Conservation (phyloP, 1,284 basidiomycete genomes). For the Phellopilus nigrolimitatus region DNA sequence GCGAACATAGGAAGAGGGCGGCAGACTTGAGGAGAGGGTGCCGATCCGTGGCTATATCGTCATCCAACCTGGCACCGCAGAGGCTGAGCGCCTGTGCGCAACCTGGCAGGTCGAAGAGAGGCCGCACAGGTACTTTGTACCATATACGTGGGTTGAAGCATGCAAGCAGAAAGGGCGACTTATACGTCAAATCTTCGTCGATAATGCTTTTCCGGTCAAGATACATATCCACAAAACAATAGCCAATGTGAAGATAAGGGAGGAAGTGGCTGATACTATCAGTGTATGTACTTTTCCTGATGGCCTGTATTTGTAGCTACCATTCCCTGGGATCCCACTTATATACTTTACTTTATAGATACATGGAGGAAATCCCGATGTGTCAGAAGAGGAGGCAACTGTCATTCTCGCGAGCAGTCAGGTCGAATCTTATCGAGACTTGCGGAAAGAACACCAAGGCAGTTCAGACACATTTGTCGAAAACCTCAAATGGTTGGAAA, state of each 20-base stretch:
- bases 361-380: slow-evolving; percentile 69
- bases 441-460: slow-evolving; percentile 64
- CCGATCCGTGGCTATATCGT: slow-evolving; percentile 70
- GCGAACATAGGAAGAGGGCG: slow-evolving; percentile 52
- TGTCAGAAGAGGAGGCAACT: slow-evolving; percentile 57
- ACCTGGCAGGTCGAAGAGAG: slow-evolving; percentile 64
- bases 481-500: slow-evolving; percentile 75
- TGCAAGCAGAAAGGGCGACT: slow-evolving; percentile 69
- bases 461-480: slow-evolving; percentile 68
- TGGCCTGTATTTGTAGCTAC: neutral
- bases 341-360: slow-evolving; percentile 41
- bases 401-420: slow-evolving; percentile 74
- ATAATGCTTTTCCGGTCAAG: slow-evolving; percentile 51
- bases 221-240: slow-evolving; percentile 78
- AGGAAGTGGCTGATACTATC: slow-evolving; percentile 58
- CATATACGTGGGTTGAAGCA: slow-evolving; percentile 71
- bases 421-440: slow-evolving; percentile 63
- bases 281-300: slow-evolving; percentile 37
- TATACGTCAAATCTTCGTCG: slow-evolving; percentile 68
- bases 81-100: slow-evolving; percentile 64
- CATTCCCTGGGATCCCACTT: slow-evolving; percentile 3
- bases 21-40: slow-evolving; percentile 69
- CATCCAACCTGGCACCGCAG: slow-evolving; percentile 57
- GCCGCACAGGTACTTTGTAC: slow-evolving; percentile 70
- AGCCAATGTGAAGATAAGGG: slow-evolving; percentile 64